These are phyloP conservation scores for Kwoniella pini DNA, from an alignment of 768 basidiomycete species.

Conservation along the genomic window DNA sequence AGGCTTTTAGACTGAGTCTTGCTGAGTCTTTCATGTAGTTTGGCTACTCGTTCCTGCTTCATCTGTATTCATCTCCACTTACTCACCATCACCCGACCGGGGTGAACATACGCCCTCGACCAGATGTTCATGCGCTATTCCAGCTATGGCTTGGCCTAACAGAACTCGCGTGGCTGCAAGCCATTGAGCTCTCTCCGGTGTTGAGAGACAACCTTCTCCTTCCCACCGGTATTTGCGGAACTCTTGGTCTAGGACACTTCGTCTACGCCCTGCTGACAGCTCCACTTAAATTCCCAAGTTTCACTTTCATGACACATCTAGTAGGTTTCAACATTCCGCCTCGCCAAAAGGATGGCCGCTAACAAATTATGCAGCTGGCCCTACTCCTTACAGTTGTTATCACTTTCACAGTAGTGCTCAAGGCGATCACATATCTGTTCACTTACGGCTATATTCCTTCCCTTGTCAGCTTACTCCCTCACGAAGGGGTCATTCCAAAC, in stretches of 20 bases:
- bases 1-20: conserved; percentile 2
- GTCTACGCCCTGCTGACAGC: conserved; percentile 42
- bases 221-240: conserved; percentile 44
- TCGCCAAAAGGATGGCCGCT: not conserved
- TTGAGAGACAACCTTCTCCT: conserved; percentile 36
- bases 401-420: conserved; percentile 31
- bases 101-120: conserved; percentile 32
- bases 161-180: conserved; percentile 47
- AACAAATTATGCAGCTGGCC: conserved; percentile 30
- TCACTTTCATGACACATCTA: conserved; percentile 48
- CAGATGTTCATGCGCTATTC: conserved; percentile 47
- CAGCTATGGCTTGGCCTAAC: conserved; percentile 47
- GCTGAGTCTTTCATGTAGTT: conserved; percentile 23
- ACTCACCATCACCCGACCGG: conserved; percentile 46
- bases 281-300: conserved; percentile 49
- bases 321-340: conserved; percentile 27
- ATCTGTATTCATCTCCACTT: conserved; percentile 48
- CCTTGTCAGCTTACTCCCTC: conserved; percentile 39
- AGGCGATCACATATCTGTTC: conserved; percentile 42
- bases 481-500: conserved; percentile 39
- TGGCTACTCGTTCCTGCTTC: conserved; percentile 48
- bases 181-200: conserved; percentile 33
- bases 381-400: conserved; percentile 41
- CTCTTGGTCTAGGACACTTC: conserved; percentile 40
- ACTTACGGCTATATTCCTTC: conserved; percentile 48